Percentiles rank a stretch among this genome's conserved stretches.
phyloP scores from a whole-genome alignment of 352 stramenopile genomes.

The Phytophthora megakarya region DNA sequence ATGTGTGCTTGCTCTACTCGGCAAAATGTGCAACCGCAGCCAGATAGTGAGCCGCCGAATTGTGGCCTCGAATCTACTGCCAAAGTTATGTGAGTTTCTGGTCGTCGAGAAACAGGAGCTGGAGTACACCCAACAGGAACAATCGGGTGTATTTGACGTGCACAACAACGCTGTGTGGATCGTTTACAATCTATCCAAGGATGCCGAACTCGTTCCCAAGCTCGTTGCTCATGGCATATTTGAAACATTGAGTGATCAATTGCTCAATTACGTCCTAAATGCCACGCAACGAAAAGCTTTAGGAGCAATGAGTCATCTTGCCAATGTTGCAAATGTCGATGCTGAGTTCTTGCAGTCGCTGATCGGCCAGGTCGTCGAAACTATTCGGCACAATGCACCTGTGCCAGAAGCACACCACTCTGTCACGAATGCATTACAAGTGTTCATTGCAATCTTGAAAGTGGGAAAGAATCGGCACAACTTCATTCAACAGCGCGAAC shows the following conservation, averaged over 20 bases:
- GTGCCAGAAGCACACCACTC: slow-evolving; percentile 39
- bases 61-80: slow-evolving; percentile 68
- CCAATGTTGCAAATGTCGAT: slow-evolving; percentile 23
- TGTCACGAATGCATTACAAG: slow-evolving; percentile 47
- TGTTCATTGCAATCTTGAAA: slow-evolving; percentile 54
- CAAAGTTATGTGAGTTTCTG: slow-evolving; percentile 53
- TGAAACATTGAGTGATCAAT: slow-evolving; percentile 46
- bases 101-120: slow-evolving; percentile 25
- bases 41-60: slow-evolving; percentile 53
- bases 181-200: slow-evolving; percentile 63
- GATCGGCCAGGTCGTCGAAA: slow-evolving; percentile 35
- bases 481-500: slow-evolving; percentile 28
- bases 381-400: slow-evolving; percentile 42
- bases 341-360: slow-evolving; percentile 14
- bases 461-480: slow-evolving; percentile 28
- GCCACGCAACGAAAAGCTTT: slow-evolving; percentile 54
- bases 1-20: slow-evolving; percentile 51
- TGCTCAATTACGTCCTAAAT: slow-evolving; percentile 42
- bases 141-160: slow-evolving; percentile 17
- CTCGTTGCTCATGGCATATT: slow-evolving; percentile 55
- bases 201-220: slow-evolving; percentile 67
- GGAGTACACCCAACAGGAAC: slow-evolving; percentile 17
- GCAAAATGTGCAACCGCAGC: slow-evolving; percentile 57
- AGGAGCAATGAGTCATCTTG: slow-evolving; percentile 42
- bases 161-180: slow-evolving; percentile 62